Percentiles rank a stretch among this genome's conserved stretches.
Conservation (phyloP, 108 stramenopile genomes). For the Poteriospumella lacustris region DNA sequence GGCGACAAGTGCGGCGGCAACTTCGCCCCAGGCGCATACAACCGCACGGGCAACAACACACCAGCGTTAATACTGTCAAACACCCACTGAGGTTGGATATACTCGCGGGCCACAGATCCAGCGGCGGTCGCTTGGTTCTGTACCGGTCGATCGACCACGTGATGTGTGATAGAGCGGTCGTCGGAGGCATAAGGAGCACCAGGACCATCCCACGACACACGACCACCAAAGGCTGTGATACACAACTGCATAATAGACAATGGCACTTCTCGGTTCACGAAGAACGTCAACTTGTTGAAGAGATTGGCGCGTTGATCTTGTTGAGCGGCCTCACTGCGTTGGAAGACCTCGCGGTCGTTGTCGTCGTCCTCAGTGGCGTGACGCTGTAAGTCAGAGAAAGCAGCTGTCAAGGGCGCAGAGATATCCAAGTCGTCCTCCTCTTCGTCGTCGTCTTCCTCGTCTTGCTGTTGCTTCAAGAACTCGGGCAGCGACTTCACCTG, state of each 20-base stretch:
- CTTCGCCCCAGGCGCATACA: conserved; percentile 75
- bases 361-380: background rate
- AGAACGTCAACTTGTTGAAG: conserved; percentile 71
- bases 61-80: conserved; percentile 86
- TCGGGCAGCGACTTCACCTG: conserved; percentile 21
- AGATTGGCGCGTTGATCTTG: background rate
- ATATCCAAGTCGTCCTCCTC: background rate
- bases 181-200: conserved; percentile 65
- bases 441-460: conserved; percentile 12
- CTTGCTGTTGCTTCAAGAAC: background rate
- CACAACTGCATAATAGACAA: conserved; percentile 84
- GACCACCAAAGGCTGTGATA: conserved; percentile 76
- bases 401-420: background rate
- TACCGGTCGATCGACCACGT: conserved; percentile 55
- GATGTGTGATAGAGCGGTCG: conserved; percentile 87
- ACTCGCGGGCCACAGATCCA: conserved; percentile 72
- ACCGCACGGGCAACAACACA: conserved; percentile 73
- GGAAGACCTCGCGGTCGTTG: background rate
- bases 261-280: conserved; percentile 85
- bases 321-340: background rate
- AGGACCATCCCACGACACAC: conserved; percentile 86
- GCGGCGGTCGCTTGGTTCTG: background rate
- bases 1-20: conserved; percentile 96
- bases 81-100: conserved; percentile 96
- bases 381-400: too few relatives aligned